phyloP scores from a whole-genome alignment of 139 green algal genomes.

The Coelastrella sp. region DNA sequence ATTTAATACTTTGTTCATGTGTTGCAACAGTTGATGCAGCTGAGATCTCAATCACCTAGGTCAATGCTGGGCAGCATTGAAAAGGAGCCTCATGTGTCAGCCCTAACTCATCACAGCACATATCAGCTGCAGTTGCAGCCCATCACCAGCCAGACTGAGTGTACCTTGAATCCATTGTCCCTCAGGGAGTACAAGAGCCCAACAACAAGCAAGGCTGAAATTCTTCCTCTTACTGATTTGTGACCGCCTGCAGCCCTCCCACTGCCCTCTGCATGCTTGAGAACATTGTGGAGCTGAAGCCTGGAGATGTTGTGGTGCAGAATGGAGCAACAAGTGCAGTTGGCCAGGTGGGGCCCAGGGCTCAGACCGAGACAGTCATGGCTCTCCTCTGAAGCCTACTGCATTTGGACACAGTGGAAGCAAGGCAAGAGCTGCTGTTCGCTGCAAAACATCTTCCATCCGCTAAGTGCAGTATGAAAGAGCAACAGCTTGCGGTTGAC shows the following conservation, averaged over 20 bases:
- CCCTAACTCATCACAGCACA: neutral
- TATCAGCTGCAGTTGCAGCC: no score
- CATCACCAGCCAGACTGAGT: no score
- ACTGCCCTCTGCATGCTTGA: conserved; percentile 88
- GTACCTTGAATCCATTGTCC: no score
- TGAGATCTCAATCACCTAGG: no score
- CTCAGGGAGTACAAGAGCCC: no score
- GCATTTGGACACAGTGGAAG: no score
- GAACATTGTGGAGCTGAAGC: conserved; percentile 81
- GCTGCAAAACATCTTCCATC: no score
- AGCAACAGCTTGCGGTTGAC: no score
- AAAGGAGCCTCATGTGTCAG: neutral
- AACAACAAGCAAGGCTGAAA: neutral
- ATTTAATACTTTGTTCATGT: neutral
- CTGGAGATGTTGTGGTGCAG: conserved; percentile 91
- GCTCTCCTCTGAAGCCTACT: no score
- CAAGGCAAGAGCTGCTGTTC: no score
- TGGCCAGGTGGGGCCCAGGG: conserved; percentile 69
- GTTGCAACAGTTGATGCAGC: neutral
- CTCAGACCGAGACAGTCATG: neutral
- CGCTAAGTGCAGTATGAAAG: no score
- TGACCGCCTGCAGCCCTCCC: conserved; percentile 69
- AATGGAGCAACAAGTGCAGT: conserved; percentile 90
- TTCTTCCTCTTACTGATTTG: neutral
- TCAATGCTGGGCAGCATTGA: no score